A percentile compares a stretch with the other conserved stretches of the same genome.
phyloP scores from a whole-genome alignment of 169 alveolate species.

The Plasmodium yoelii region DNA sequence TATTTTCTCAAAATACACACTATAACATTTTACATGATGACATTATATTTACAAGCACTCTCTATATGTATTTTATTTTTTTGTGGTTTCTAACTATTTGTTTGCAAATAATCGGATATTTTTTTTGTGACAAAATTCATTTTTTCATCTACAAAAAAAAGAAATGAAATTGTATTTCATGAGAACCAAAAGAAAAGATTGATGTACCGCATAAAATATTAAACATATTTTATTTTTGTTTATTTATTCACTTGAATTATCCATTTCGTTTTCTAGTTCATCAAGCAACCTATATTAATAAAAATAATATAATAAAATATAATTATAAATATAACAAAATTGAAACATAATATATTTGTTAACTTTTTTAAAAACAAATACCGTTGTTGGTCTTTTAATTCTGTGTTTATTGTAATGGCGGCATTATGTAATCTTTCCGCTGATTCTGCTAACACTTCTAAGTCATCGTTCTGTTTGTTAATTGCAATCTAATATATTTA shows the following conservation, averaged over 20 bases:
- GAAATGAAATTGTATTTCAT: conserved; percentile 6
- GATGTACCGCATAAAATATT: neutral
- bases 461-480: conserved; percentile 80
- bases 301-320: neutral
- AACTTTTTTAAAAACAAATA: conserved; percentile 15
- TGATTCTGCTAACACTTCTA: conserved; percentile 80
- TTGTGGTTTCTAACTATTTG: conserved; percentile 71
- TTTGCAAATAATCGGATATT: conserved; percentile 70
- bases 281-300: conserved; percentile 56
- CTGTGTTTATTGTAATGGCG: conserved; percentile 81
- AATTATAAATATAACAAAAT: neutral
- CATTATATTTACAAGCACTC: too few relatives aligned
- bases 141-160: conserved; percentile 74
- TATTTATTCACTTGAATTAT: conserved; percentile 53
- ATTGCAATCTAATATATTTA: conserved; percentile 30
- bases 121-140: conserved; percentile 81
- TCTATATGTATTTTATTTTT: neutral
- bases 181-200: neutral
- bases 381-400: conserved; percentile 79
- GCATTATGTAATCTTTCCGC: conserved; percentile 81
- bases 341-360: neutral
- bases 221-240: neutral
- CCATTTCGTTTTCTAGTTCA: conserved; percentile 76
- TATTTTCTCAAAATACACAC: too few relatives aligned
- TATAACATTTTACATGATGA: too few relatives aligned